These are phyloP conservation scores for Glomus cerebriforme DNA, from an alignment of 192 early-diverging fungal genomes.

Conservation along the genomic window DNA sequence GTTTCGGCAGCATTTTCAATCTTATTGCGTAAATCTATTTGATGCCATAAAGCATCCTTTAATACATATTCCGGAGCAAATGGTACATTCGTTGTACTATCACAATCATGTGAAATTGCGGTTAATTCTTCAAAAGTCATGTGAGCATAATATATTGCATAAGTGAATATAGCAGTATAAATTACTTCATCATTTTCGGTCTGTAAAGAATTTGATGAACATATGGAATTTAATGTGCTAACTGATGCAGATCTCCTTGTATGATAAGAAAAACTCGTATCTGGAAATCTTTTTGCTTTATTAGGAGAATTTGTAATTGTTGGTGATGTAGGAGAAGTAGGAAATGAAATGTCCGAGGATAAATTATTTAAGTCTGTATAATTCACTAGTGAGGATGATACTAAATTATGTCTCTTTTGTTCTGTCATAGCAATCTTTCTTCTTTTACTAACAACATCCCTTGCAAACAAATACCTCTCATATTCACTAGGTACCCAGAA, in stretches of 20 bases:
- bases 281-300: constrained; percentile 2
- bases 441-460: constrained; percentile 37
- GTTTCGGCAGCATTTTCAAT: constrained; percentile 45
- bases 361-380: constrained; percentile 11
- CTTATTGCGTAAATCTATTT: constrained; percentile 47
- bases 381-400: background rate
- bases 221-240: constrained; percentile 1
- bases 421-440: constrained; percentile 3
- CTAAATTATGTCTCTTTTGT: constrained; percentile 10
- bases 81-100: constrained; percentile 37
- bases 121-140: constrained; percentile 57
- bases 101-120: constrained; percentile 42
- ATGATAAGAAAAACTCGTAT: constrained; percentile 18
- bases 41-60: constrained; percentile 57
- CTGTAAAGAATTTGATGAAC: constrained; percentile 3
- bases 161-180: constrained; percentile 41
- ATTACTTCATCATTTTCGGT: constrained; percentile 27
- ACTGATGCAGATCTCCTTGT: constrained; percentile 18
- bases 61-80: constrained; percentile 41
- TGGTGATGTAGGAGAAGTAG: constrained; percentile 11
- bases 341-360: background rate
- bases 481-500: constrained; percentile 65
- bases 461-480: constrained; percentile 52
- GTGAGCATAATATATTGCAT: constrained; percentile 54
- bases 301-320: background rate